Evolutionary conservation across 352 stramenopile genomes (phyloP).

Genomic region (Globisporangium camurandrum): DNA sequence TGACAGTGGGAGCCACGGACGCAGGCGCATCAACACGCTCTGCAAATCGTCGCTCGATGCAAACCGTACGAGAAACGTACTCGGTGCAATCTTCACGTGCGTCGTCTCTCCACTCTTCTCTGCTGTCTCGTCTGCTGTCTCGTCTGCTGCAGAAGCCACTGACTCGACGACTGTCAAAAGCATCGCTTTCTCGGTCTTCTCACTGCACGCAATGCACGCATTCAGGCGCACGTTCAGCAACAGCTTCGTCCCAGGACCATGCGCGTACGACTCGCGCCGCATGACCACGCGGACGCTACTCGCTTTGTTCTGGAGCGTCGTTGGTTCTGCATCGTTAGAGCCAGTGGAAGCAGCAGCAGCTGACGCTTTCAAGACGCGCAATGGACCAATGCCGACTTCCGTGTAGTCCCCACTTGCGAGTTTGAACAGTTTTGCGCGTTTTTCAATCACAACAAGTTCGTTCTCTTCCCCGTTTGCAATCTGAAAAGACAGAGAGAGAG

Average conservation of each 20-base stretch:
- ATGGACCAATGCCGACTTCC: slow-evolving; percentile 67
- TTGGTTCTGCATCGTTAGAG: no score
- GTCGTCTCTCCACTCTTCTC: slow-evolving; percentile 13
- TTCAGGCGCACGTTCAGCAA: slow-evolving; percentile 62
- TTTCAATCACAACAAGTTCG: slow-evolving; percentile 64
- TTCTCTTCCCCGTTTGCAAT: slow-evolving; percentile 64
- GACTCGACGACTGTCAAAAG: slow-evolving; percentile 56
- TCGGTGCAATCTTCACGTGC: slow-evolving; percentile 35
- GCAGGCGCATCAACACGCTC: slow-evolving; percentile 35
- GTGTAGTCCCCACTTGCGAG: slow-evolving; percentile 65
- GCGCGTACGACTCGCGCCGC: slow-evolving; percentile 67
- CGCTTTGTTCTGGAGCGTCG: no score
- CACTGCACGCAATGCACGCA: slow-evolving; percentile 51
- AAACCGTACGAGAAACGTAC: slow-evolving; percentile 69
- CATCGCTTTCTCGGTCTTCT: slow-evolving; percentile 76
- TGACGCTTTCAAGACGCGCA: slow-evolving; percentile 52
- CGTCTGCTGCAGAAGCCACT: slow-evolving; percentile 12
- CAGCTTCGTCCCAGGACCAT: slow-evolving; percentile 68
- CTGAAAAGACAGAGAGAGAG: background rate
- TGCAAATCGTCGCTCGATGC: slow-evolving; percentile 50
- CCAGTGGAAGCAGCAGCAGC: slow-evolving; percentile 27
- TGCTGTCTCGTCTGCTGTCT: background rate
- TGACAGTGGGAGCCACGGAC: slow-evolving; percentile 26
- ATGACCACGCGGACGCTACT: slow-evolving; percentile 61
- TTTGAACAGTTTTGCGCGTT: slow-evolving; percentile 78